Evolutionary conservation across 2,329 filamentous ascomycete genomes (phyloP).

Genomic region (Calycina herbarum): DNA sequence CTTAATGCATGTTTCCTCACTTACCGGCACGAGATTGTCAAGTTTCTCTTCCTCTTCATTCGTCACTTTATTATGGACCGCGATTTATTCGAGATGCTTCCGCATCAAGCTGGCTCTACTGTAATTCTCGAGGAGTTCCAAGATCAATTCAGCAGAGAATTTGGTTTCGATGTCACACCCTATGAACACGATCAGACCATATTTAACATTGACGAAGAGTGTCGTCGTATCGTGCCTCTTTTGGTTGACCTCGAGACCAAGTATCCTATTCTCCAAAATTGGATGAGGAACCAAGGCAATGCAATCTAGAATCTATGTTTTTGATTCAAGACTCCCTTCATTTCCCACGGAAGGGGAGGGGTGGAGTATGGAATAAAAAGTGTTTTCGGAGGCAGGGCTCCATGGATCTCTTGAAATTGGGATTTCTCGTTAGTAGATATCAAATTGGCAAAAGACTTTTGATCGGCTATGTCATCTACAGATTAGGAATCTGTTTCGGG

Average conservation of each 20-base stretch:
- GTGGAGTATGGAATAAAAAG: neutral
- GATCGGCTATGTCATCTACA: slow-evolving; percentile 2
- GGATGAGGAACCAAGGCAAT: slow-evolving; percentile 7
- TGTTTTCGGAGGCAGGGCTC: neutral
- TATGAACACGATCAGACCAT: neutral
- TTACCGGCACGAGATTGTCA: slow-evolving; percentile 15
- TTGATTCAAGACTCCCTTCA: neutral
- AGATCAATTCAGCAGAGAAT: slow-evolving; percentile 30
- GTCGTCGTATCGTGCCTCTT: slow-evolving; percentile 1
- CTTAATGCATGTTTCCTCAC: slow-evolving; percentile 26
- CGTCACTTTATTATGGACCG: slow-evolving; percentile 23
- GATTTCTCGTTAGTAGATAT: slow-evolving; percentile 3
- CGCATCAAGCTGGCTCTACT: slow-evolving; percentile 13
- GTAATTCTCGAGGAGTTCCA: slow-evolving; percentile 27
- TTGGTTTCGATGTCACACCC: slow-evolving; percentile 19
- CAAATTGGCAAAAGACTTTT: slow-evolving; percentile 2
- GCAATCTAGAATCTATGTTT: neutral
- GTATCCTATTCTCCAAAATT: slow-evolving; percentile 10
- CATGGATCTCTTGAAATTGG: neutral
- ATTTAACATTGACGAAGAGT: slow-evolving; percentile 14
- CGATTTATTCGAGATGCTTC: slow-evolving; percentile 17
- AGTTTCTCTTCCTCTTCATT: slow-evolving; percentile 31
- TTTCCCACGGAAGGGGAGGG: too few relatives aligned
- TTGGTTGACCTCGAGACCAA: slow-evolving; percentile 7
- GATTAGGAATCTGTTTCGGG: neutral